Percentiles rank a stretch among this genome's conserved stretches.
Evolutionary conservation across 2,329 filamentous ascomycete species (phyloP).

Genomic region (Calonectria hongkongensis): DNA sequence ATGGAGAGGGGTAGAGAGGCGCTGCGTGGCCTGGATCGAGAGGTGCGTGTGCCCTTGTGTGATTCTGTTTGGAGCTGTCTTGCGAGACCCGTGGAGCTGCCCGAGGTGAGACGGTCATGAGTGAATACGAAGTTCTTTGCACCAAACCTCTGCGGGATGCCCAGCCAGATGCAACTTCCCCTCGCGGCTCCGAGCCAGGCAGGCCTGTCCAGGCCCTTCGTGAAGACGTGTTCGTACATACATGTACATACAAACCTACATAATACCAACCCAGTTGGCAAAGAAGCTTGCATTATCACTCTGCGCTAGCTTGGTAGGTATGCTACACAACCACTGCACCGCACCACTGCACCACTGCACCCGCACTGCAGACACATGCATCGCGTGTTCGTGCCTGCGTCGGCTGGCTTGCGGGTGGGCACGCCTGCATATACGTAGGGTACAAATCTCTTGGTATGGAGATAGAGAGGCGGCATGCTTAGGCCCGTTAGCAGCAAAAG

Average conservation of each 20-base stretch:
- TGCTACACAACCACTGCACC: constrained; percentile 26
- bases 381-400: constrained; percentile 37
- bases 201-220: constrained; percentile 9
- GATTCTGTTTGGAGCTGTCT: constrained; percentile 8
- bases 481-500: constrained; percentile 22
- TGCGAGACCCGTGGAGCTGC: constrained; percentile 12
- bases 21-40: constrained; percentile 16
- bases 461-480: background rate
- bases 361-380: constrained; percentile 26
- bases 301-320: constrained; percentile 27
- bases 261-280: constrained; percentile 14
- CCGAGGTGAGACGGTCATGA: constrained; percentile 25
- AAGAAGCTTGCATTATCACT: constrained; percentile 33
- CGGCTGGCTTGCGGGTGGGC: constrained; percentile 27
- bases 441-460: constrained; percentile 29
- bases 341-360: constrained; percentile 7
- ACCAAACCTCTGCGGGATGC: constrained; percentile 14
- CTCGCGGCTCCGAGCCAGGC: background rate
- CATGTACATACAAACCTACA: constrained; percentile 5
- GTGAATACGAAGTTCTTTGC: constrained; percentile 27
- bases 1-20: constrained; percentile 21
- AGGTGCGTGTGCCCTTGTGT: constrained; percentile 16
- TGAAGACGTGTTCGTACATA: constrained; percentile 27
- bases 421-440: constrained; percentile 35
- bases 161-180: constrained; percentile 3